These are phyloP conservation scores for Angomonas deanei DNA, from an alignment of 208 protist genomes.

Conservation along the genomic window DNA sequence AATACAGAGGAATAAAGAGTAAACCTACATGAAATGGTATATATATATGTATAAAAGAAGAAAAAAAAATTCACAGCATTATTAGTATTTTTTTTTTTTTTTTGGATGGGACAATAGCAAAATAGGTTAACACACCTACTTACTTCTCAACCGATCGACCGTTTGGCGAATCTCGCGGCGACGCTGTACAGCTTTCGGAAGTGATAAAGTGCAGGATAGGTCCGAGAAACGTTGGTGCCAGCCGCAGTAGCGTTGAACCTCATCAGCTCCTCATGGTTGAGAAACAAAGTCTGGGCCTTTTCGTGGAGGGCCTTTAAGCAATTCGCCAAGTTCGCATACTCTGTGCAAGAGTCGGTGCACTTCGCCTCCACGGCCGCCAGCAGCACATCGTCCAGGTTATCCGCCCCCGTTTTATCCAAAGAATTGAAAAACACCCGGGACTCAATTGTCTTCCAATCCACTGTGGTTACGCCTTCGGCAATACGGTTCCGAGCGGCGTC, in stretches of 20 bases:
- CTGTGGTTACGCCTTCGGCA: not conserved
- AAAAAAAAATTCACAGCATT: too few relatives aligned
- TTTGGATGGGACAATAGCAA: too few relatives aligned
- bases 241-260: not conserved
- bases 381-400: not conserved
- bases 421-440: not conserved
- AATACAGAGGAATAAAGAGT: not conserved
- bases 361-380: not conserved
- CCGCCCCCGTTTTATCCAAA: not conserved
- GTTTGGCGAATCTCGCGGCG: not conserved
- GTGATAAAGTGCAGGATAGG: not conserved
- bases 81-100: too few relatives aligned
- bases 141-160: not conserved
- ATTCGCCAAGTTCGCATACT: not conserved
- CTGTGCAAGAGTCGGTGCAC: not conserved
- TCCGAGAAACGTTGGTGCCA: not conserved
- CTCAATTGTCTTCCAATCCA: not conserved
- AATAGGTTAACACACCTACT: not conserved
- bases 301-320: not conserved
- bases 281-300: not conserved
- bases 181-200: not conserved
- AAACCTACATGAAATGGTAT: not conserved
- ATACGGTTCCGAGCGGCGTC: not conserved
- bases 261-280: not conserved
- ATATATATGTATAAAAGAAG: not conserved